A percentile compares a stretch with the other conserved stretches of the same genome.
Evolutionary conservation across 148 eudicot species (phyloP).

Genomic region (Chenopodium formosanum): DNA sequence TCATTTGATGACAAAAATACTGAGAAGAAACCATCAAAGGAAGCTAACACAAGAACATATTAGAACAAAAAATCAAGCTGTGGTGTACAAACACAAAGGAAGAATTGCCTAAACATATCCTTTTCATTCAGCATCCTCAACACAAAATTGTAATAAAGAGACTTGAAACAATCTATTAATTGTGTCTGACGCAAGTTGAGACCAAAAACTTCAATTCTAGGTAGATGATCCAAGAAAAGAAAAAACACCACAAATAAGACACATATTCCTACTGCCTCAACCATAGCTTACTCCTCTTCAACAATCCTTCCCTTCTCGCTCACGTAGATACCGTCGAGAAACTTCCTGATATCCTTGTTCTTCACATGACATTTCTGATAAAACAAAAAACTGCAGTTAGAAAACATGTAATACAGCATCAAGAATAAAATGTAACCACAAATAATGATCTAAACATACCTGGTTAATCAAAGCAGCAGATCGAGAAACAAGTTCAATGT

Average conservation of each 20-base stretch:
- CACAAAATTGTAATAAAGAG: conserved; percentile 23
- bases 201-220: conserved; percentile 22
- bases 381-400: not conserved
- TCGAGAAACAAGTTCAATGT: conserved; percentile 60
- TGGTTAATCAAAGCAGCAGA: conserved; percentile 63
- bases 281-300: conserved; percentile 36
- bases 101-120: not conserved
- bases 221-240: not conserved
- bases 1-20: too few relatives aligned
- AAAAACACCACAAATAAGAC: not conserved
- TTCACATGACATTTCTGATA: conserved; percentile 59
- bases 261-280: conserved; percentile 12
- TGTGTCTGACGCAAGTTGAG: not conserved
- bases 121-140: conserved; percentile 18
- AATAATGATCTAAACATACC: conserved; percentile 2
- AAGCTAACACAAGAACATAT: not conserved
- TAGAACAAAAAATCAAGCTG: not conserved
- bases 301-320: conserved; percentile 50
- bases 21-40: not conserved
- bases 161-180: conserved; percentile 19
- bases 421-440: not conserved
- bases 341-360: conserved; percentile 60
- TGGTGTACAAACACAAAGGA: not conserved
- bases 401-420: not conserved
- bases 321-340: conserved; percentile 55